Evolutionary conservation across 192 early-diverging fungal genomes (phyloP).

Genomic region (Backusella circina): DNA sequence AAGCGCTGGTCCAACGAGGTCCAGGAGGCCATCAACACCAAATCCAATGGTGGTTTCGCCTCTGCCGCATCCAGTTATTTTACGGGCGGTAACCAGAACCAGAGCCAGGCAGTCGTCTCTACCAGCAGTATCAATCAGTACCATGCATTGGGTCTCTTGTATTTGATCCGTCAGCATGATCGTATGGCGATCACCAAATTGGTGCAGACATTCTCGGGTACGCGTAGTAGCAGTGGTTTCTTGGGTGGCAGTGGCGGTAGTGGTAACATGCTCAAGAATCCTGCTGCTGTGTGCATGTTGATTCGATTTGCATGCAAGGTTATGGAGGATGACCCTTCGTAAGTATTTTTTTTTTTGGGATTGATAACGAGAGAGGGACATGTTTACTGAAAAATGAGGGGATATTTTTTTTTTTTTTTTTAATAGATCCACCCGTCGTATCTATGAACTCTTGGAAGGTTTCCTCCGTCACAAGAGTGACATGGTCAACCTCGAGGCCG

Average conservation of each 20-base stretch:
- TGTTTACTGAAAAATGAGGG: too few species aligned
- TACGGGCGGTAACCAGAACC: slow-evolving; percentile 32
- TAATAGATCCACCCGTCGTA: slow-evolving; percentile 47
- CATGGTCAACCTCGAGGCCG: slow-evolving; percentile 97
- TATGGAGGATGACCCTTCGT: slow-evolving; percentile 72
- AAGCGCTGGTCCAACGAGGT: slow-evolving; percentile 97
- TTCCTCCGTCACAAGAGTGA: slow-evolving; percentile 94
- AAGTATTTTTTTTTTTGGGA: not conserved
- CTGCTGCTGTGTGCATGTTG: slow-evolving; percentile 88
- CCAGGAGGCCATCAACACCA: slow-evolving; percentile 88
- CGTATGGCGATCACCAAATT: slow-evolving; percentile 97
- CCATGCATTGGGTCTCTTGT: slow-evolving; percentile 93
- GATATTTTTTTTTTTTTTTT: not conserved
- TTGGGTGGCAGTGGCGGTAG: slow-evolving; percentile 23
- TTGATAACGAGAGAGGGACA: not conserved
- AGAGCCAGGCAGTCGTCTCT: slow-evolving; percentile 46
- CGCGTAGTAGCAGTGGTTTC: slow-evolving; percentile 15
- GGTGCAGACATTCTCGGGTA: slow-evolving; percentile 82
- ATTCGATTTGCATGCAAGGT: slow-evolving; percentile 89
- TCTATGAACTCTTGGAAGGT: slow-evolving; percentile 84
- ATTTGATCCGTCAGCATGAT: slow-evolving; percentile 94
- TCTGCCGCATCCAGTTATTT: slow-evolving; percentile 51
- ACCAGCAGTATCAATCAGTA: slow-evolving; percentile 90
- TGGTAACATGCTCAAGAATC: slow-evolving; percentile 58
- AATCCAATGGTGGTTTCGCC: slow-evolving; percentile 49